Base-by-base conservation (phyloP, 805 yeast genomes). In the Wickerhamiella azymoides region DNA sequence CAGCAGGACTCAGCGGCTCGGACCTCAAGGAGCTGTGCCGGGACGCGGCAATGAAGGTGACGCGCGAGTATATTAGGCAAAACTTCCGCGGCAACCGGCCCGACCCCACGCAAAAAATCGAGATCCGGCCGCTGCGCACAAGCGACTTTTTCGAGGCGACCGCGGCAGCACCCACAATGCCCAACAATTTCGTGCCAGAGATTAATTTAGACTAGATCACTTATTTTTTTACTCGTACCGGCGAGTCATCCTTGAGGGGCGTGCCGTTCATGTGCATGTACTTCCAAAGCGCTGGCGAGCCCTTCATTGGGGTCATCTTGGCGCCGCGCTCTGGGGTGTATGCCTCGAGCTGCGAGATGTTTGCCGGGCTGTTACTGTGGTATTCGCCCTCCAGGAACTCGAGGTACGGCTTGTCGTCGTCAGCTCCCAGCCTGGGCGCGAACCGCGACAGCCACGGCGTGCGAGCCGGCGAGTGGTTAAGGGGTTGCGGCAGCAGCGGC, bases 1-100 rank as follows among this genome's bases (percentile, higher is more conserved):
- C 96, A 0, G 73, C 71, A 10, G 94, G 92, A 1, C 67, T 76
- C 58, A 82, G 94, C 52, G 98, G 98, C 2, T 82, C 94, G 2
- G 98, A 89, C 57, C 69, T 92, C 59, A 80, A 83, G 56, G 98
- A 92, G 59, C 65, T 84, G 41, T 85, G 96, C 59, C 74, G 98
- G 47, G 93, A 84, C 56, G 98, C 98, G 0, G 96, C 94, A 1
- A 74, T 88, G 68, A 73, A 72, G 53, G 83, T 96, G 0, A 86
- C 89, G 57, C 72, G 94, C 54, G 96, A 92, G 62, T 84, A 75
- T 59, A 84, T 89, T 48, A 67, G 75, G 46, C 63, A 64, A 46
- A 81, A 83, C 59, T 71, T 71, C 58, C 62, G 62, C 52, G 67
- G 70, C 52, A 61, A 60, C 11, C 24, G 28, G 13, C 45, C 45